Evolutionary conservation across 352 stramenopile species (phyloP).

Genomic region (Bremia lactucae): DNA sequence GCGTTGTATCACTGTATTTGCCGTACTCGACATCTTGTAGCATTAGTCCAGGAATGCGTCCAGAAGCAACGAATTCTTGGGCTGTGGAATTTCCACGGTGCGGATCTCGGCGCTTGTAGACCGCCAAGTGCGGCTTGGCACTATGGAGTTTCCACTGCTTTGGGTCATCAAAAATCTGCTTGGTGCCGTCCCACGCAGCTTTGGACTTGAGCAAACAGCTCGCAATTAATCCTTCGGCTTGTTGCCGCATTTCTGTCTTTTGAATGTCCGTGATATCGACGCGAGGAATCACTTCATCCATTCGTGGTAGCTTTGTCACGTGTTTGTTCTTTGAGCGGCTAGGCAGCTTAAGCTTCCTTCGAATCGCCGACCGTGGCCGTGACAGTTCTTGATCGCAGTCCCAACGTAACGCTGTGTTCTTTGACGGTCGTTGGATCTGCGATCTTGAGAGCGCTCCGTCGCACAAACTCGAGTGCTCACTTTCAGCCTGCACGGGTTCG

Average conservation of each 20-base stretch:
- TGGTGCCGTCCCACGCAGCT: conserved; percentile 44
- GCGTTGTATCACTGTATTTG: conserved; percentile 58
- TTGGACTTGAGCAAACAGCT: conserved; percentile 28
- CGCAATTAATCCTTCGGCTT: conserved; percentile 30
- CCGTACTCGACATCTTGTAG: conserved; percentile 60
- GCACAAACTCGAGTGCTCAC: conserved; percentile 19
- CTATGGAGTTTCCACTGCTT: conserved; percentile 59
- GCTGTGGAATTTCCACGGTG: conserved; percentile 8
- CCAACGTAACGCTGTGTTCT: conserved; percentile 8
- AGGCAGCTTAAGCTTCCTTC: conserved; percentile 21
- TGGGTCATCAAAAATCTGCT: conserved; percentile 48
- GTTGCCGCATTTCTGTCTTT: conserved; percentile 19
- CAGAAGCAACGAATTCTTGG: conserved; percentile 42
- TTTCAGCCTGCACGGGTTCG: conserved; percentile 20
- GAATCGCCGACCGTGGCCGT: conserved; percentile 5
- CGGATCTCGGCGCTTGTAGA: conserved; percentile 35
- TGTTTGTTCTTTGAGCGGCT: conserved; percentile 17
- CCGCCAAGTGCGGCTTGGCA: conserved; percentile 34
- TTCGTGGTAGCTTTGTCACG: conserved; percentile 17
- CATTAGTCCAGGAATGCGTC: conserved; percentile 41
- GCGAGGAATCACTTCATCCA: conserved; percentile 26
- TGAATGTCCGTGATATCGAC: conserved; percentile 21
- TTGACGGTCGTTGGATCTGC: conserved; percentile 17
- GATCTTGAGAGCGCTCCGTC: conserved; percentile 18
- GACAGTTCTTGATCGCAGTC: conserved; percentile 3